Conservation (phyloP, 345 rosid species). For the Acer yangbiense region DNA sequence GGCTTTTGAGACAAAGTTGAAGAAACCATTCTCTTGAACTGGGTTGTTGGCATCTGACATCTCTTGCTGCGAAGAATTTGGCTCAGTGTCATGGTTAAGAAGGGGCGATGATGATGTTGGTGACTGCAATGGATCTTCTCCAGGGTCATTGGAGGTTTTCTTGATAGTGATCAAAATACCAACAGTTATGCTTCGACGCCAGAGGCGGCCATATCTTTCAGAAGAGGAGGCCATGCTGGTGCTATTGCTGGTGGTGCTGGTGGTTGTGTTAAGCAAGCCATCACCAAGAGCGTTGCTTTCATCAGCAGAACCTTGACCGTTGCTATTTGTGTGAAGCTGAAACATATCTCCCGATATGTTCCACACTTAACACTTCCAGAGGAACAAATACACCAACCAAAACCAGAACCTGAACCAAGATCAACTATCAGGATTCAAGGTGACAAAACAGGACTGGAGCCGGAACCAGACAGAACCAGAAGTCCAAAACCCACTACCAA, state of each 20-base stretch:
- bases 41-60: neutral
- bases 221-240: neutral
- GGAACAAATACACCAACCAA: neutral
- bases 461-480: neutral
- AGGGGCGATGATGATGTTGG: constrained; percentile 11
- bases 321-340: neutral
- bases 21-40: neutral
- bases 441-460: too few relatives aligned
- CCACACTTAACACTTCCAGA: neutral
- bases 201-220: constrained; percentile 16
- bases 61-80: constrained; percentile 5
- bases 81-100: neutral
- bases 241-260: neutral
- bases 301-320: neutral
- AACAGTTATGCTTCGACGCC: constrained; percentile 17
- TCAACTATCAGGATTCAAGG: too few relatives aligned
- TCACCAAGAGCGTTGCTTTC: neutral
- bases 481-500: neutral
- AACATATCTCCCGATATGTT: neutral
- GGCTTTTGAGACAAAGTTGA: neutral
- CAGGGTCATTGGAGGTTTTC: neutral
- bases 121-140: neutral
- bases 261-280: neutral
- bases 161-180: constrained; percentile 11
- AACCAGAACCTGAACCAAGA: neutral